phyloP scores from a whole-genome alignment of 2,329 filamentous ascomycete genomes.

The Paraphaeosphaeria minitans region DNA sequence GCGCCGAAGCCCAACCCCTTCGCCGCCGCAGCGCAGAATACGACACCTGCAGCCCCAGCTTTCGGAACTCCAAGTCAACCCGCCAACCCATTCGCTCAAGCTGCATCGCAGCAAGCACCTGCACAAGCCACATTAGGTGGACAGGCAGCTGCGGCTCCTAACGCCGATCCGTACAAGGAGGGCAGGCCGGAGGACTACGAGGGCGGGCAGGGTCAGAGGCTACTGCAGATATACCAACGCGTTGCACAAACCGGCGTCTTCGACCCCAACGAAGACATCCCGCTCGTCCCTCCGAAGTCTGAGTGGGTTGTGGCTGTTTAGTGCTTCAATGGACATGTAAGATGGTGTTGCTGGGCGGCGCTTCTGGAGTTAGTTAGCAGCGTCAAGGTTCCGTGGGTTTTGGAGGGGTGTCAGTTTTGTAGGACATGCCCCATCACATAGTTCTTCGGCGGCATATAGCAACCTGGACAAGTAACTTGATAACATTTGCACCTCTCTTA shows the following conservation, averaged over 20 bases:
- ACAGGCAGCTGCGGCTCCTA: constrained; percentile 49
- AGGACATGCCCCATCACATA: too few species aligned
- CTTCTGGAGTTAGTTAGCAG: background rate
- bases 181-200: constrained; percentile 62
- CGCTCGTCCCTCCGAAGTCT: constrained; percentile 75
- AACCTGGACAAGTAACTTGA: background rate
- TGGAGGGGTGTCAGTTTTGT: background rate
- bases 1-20: constrained; percentile 30
- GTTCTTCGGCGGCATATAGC: too few species aligned
- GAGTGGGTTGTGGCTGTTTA: constrained; percentile 64
- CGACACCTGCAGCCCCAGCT: constrained; percentile 22
- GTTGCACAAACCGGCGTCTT: constrained; percentile 72
- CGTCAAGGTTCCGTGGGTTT: background rate
- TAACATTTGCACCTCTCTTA: background rate
- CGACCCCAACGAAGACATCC: constrained; percentile 71
- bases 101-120: constrained; percentile 40
- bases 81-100: constrained; percentile 19
- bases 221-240: constrained; percentile 67
- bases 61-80: constrained; percentile 19
- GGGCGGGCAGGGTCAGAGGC: constrained; percentile 56
- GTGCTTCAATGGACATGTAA: background rate
- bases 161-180: constrained; percentile 61
- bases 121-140: constrained; percentile 71
- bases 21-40: constrained; percentile 11
- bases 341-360: background rate